phyloP scores from a whole-genome alignment of 768 basidiomycete genomes.

The Lactarius psammicola region DNA sequence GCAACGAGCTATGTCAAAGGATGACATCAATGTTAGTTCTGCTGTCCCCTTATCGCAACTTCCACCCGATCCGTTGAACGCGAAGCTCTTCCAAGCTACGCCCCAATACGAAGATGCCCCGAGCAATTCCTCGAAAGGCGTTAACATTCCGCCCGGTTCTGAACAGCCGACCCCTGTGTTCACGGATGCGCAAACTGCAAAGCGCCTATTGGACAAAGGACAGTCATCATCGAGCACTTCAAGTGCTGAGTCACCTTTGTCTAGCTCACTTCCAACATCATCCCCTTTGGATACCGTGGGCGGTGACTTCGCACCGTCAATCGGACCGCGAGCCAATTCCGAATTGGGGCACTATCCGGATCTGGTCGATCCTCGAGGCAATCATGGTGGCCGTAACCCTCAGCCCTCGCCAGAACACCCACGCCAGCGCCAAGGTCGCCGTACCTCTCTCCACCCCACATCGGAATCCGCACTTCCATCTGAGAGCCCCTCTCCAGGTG shows the following conservation, averaged over 20 bases:
- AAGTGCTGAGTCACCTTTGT: slow-evolving; percentile 58
- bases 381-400: slow-evolving; percentile 36
- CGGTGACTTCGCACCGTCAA: slow-evolving; percentile 25
- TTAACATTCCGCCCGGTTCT: slow-evolving; percentile 49
- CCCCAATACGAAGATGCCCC: slow-evolving; percentile 33
- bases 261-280: slow-evolving; percentile 53
- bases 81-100: slow-evolving; percentile 57
- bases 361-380: slow-evolving; percentile 44
- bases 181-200: slow-evolving; percentile 43
- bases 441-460: slow-evolving; percentile 65
- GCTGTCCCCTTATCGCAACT: slow-evolving; percentile 59
- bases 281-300: slow-evolving; percentile 44
- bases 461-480: slow-evolving; percentile 50
- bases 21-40: slow-evolving; percentile 55
- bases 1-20: slow-evolving; percentile 50
- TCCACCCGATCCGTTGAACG: slow-evolving; percentile 51
- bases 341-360: slow-evolving; percentile 82
- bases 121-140: slow-evolving; percentile 40
- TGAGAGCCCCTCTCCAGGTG: slow-evolving; percentile 39
- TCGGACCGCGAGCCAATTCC: slow-evolving; percentile 66
- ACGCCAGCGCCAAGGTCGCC: slow-evolving; percentile 52
- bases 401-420: slow-evolving; percentile 56
- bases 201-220: slow-evolving; percentile 46
- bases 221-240: slow-evolving; percentile 45
- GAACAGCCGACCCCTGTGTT: slow-evolving; percentile 35